Conservation (phyloP, 164 flowering plant species). For the Chloranthus sessilifolius region DNA sequence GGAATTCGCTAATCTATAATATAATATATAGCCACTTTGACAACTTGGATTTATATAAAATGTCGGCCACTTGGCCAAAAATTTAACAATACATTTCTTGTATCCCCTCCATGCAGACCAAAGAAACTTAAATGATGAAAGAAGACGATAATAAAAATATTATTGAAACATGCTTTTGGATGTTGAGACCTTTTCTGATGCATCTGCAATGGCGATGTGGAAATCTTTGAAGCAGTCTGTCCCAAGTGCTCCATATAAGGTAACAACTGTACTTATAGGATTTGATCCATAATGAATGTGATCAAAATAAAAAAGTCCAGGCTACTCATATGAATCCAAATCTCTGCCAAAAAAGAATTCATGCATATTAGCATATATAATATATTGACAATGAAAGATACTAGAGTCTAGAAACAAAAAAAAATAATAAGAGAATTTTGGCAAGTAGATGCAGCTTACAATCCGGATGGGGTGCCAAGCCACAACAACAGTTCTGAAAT, state of each 20-base stretch:
- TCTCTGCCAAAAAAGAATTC: conserved; percentile 34
- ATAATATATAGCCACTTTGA: too few relatives aligned
- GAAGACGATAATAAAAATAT: too few relatives aligned
- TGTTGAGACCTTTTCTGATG: conserved; percentile 65
- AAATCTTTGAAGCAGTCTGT: conserved; percentile 81
- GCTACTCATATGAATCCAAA: conserved; percentile 55
- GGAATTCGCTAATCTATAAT: too few relatives aligned
- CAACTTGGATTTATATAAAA: too few relatives aligned
- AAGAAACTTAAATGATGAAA: too few relatives aligned
- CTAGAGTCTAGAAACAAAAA: too few relatives aligned
- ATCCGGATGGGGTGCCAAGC: conserved; percentile 37
- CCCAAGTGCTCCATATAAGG: conserved; percentile 95
- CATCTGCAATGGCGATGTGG: conserved; percentile 53
- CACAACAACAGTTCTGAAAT: conserved; percentile 55
- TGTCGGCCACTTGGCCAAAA: too few relatives aligned
- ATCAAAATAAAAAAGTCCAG: conserved; percentile 91
- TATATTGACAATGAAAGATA: not conserved
- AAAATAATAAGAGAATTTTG: not conserved
- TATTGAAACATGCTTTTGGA: not conserved
- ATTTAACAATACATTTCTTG: too few relatives aligned
- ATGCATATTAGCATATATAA: not conserved
- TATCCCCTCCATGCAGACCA: too few relatives aligned
- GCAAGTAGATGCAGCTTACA: conserved; percentile 28
- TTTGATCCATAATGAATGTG: conserved; percentile 65
- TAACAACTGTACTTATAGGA: conserved; percentile 48